These are phyloP conservation scores for Paxillus rubicundulus DNA, from an alignment of 768 basidiomycete species.

Conservation along the genomic window DNA sequence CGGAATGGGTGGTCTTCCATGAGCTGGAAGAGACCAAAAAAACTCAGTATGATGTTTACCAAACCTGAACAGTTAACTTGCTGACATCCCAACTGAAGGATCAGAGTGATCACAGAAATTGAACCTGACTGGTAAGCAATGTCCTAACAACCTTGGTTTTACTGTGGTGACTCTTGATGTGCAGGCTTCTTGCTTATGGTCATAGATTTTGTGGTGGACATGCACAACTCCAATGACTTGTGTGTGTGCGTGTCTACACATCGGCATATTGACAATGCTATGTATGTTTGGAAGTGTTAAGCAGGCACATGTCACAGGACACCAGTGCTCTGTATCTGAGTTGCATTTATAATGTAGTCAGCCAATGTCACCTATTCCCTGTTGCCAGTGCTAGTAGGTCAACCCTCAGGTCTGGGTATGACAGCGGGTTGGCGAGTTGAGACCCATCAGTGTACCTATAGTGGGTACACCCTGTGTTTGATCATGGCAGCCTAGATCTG, in stretches of 20 bases:
- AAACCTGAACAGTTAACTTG: neutral
- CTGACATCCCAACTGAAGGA: constrained; percentile 45
- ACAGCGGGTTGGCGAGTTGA: too few relatives aligned
- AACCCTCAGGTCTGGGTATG: too few relatives aligned
- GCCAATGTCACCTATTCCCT: too few relatives aligned
- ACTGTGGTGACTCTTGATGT: constrained; percentile 3
- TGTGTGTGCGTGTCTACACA: neutral
- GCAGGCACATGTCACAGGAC: too few relatives aligned
- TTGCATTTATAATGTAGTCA: too few relatives aligned
- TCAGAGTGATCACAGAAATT: constrained; percentile 89
- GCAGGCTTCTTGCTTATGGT: constrained; percentile 49
- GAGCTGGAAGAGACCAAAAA: constrained; percentile 98
- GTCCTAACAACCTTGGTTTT: neutral
- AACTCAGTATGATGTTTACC: constrained; percentile 59
- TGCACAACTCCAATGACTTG: neutral
- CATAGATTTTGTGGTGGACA: constrained; percentile 44
- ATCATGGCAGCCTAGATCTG: too few relatives aligned
- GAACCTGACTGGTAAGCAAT: constrained; percentile 83
- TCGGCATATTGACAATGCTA: neutral
- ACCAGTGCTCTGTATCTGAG: too few relatives aligned
- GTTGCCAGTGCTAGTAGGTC: too few relatives aligned
- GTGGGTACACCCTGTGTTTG: too few relatives aligned
- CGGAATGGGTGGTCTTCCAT: constrained; percentile 93
- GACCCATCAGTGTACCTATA: too few relatives aligned
- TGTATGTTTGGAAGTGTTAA: neutral